Evolutionary conservation across 257 asterid genomes (phyloP).

Genomic region (Nicotiana knightiana): DNA sequence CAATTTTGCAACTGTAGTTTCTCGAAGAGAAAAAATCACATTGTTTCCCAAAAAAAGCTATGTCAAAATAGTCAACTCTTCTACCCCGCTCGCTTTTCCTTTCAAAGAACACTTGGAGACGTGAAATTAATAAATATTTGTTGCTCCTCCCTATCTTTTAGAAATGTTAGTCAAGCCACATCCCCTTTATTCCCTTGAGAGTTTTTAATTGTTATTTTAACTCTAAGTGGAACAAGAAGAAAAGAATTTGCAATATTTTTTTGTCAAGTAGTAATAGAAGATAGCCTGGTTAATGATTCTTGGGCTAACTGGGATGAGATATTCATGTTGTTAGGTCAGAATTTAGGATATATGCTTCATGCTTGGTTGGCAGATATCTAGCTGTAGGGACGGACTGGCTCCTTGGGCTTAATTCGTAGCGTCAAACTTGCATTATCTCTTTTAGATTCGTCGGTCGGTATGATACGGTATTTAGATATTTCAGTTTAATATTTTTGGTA

Average conservation of each 20-base stretch:
- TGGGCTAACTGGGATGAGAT: background rate
- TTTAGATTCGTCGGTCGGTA: too few species aligned
- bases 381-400: background rate
- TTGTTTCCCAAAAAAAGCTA: background rate
- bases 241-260: background rate
- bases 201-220: background rate
- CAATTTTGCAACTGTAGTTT: background rate
- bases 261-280: background rate
- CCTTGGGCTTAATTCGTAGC: background rate
- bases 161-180: background rate
- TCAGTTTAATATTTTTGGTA: too few species aligned
- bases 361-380: background rate
- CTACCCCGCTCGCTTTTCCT: background rate
- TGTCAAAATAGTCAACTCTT: too few species aligned
- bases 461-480: too few species aligned
- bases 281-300: background rate
- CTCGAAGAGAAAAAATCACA: background rate
- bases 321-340: background rate
- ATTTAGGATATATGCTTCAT: background rate
- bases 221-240: background rate
- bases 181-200: background rate
- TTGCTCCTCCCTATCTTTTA: background rate
- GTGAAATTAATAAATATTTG: background rate
- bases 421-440: too few species aligned
- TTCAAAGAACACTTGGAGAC: background rate